Conservation (phyloP, 2,329 filamentous ascomycete genomes). For the Eutypella sp. region DNA sequence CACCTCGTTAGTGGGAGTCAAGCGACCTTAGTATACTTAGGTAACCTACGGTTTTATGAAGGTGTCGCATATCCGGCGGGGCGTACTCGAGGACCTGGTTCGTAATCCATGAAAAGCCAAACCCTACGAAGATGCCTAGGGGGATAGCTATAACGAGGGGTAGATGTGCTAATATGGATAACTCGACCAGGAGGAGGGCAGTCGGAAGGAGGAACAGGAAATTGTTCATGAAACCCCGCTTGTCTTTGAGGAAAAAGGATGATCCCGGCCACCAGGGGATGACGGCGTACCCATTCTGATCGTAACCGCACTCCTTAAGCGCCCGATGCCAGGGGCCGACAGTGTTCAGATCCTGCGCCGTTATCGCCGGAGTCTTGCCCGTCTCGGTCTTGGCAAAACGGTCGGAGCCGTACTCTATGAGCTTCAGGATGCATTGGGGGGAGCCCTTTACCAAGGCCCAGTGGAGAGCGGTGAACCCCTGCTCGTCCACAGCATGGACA, state of each 20-base stretch:
- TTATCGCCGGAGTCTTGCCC: constrained; percentile 83
- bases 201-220: constrained; percentile 92
- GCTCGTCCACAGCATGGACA: constrained; percentile 83
- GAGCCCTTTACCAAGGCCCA: constrained; percentile 96
- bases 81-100: constrained; percentile 76
- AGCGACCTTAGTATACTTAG: too few relatives aligned
- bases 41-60: constrained; percentile 75
- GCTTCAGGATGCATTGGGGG: constrained; percentile 81
- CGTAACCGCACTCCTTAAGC: constrained; percentile 77
- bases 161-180: constrained; percentile 69
- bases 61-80: constrained; percentile 79
- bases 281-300: constrained; percentile 68
- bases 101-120: constrained; percentile 70
- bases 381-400: constrained; percentile 84
- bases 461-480: constrained; percentile 90
- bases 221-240: constrained; percentile 70
- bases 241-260: constrained; percentile 69
- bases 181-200: constrained; percentile 62
- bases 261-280: constrained; percentile 67
- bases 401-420: constrained; percentile 93
- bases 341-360: constrained; percentile 88
- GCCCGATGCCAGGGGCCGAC: constrained; percentile 75
- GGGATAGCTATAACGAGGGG: constrained; percentile 75
- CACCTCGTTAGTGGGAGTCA: constrained; percentile 8
- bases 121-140: constrained; percentile 59